Evolutionary conservation across 2,329 filamentous ascomycete genomes (phyloP).

Genomic region (Corynespora cassiicola): DNA sequence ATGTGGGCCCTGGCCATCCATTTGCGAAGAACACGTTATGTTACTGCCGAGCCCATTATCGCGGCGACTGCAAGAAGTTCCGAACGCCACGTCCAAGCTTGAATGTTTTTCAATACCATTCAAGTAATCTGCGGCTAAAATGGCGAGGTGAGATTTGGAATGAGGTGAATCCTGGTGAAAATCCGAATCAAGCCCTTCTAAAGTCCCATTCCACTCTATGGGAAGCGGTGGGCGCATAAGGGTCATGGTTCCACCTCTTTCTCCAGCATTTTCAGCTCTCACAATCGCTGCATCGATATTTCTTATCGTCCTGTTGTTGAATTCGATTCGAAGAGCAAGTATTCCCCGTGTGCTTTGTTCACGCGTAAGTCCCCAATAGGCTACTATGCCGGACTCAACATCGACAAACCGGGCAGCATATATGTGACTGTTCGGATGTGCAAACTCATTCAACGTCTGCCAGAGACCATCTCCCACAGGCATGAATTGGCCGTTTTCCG

Average conservation of each 20-base stretch:
- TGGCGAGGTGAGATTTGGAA: too few relatives aligned
- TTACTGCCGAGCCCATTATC: constrained; percentile 11
- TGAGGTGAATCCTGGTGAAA: constrained; percentile 3
- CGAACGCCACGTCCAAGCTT: constrained; percentile 5
- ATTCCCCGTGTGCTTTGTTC: constrained; percentile 13
- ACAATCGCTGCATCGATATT: constrained; percentile 12
- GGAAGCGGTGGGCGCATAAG: constrained; percentile 16
- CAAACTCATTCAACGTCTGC: constrained; percentile 4
- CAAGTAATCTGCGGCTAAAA: constrained; percentile 2
- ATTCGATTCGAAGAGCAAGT: constrained; percentile 11
- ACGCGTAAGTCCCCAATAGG: constrained; percentile 10
- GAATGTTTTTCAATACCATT: constrained; percentile 9
- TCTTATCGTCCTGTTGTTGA: constrained; percentile 10
- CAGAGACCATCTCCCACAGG: constrained; percentile 11
- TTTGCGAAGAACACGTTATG: constrained; percentile 9
- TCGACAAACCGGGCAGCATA: constrained; percentile 10
- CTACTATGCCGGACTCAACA: constrained; percentile 5
- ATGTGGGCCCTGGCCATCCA: constrained; percentile 6
- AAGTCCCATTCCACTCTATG: constrained; percentile 11
- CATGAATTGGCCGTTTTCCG: constrained; percentile 15
- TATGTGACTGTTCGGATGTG: constrained; percentile 2
- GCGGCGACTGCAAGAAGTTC: constrained; percentile 5
- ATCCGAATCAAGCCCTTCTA: constrained; percentile 4
- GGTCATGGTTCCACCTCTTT: constrained; percentile 10
- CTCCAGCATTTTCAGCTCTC: constrained; percentile 8